Evolutionary conservation across 2,329 filamentous ascomycete species (phyloP).

Genomic region (Trichoderma sp.): DNA sequence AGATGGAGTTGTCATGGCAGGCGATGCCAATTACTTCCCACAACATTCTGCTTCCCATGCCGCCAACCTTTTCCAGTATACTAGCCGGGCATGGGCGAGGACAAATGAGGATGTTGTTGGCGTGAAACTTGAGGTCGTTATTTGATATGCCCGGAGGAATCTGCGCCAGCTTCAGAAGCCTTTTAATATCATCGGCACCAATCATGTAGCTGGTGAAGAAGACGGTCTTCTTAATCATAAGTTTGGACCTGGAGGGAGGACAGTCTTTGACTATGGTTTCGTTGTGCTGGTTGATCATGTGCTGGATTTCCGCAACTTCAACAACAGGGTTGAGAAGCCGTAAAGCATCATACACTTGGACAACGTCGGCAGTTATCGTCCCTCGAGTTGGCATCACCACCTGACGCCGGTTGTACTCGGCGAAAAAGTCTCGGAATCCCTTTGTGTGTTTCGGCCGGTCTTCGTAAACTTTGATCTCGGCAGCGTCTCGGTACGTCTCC

Average conservation of each 20-base stretch:
- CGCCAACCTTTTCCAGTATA: conserved; percentile 81
- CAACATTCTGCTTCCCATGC: conserved; percentile 76
- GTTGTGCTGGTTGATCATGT: conserved; percentile 89
- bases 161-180: conserved; percentile 68
- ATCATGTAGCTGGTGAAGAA: conserved; percentile 94
- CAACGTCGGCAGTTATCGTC: conserved; percentile 74
- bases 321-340: conserved; percentile 73
- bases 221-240: conserved; percentile 81
- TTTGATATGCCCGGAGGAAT: conserved; percentile 64
- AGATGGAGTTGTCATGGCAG: conserved; percentile 76
- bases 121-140: conserved; percentile 76
- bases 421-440: conserved; percentile 83
- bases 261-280: conserved; percentile 43
- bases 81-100: conserved; percentile 71
- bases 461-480: conserved; percentile 79
- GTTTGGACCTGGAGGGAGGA: conserved; percentile 43
- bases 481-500: conserved; percentile 79
- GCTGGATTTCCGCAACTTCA: conserved; percentile 83
- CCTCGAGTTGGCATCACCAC: conserved; percentile 56
- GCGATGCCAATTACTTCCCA: conserved; percentile 83
- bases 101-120: conserved; percentile 88
- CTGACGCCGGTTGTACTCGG: conserved; percentile 67
- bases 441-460: conserved; percentile 69
- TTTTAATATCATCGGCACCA: conserved; percentile 67
- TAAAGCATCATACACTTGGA: conserved; percentile 79